These are phyloP conservation scores for Beverwykella pulmonaria DNA, from an alignment of 495 filamentous ascomycete genomes.

Conservation along the genomic window DNA sequence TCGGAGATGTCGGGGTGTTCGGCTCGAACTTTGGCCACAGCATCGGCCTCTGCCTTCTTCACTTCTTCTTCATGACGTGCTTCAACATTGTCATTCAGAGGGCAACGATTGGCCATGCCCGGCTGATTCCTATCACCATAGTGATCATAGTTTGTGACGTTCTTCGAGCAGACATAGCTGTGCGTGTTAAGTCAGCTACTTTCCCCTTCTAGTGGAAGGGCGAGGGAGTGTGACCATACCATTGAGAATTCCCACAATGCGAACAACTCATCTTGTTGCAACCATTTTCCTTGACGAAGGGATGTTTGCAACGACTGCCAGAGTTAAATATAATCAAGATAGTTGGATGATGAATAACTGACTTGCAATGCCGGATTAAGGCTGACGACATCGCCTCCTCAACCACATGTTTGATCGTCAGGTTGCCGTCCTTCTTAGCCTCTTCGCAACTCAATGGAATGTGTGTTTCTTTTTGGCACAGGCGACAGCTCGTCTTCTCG, in stretches of 20 bases:
- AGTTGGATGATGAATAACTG: background rate
- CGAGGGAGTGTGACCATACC: conserved; percentile 39
- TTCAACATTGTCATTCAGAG: conserved; percentile 65
- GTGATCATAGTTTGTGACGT: conserved; percentile 54
- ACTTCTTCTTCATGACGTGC: conserved; percentile 68
- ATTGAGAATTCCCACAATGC: conserved; percentile 64
- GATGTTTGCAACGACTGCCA: conserved; percentile 52
- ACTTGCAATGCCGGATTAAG: conserved; percentile 74
- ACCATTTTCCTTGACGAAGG: conserved; percentile 74
- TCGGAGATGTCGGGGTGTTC: conserved; percentile 63
- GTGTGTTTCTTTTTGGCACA: conserved; percentile 72
- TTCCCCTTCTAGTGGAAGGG: background rate
- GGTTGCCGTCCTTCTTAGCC: conserved; percentile 59
- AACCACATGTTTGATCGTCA: conserved; percentile 64
- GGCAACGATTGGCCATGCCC: conserved; percentile 59
- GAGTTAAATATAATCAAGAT: background rate
- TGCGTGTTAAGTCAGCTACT: background rate
- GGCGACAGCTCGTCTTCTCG: conserved; percentile 68
- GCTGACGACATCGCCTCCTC: conserved; percentile 86
- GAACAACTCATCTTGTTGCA: conserved; percentile 84
- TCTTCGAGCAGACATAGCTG: conserved; percentile 71
- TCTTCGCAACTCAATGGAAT: conserved; percentile 76
- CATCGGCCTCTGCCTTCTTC: conserved; percentile 61
- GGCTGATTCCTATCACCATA: conserved; percentile 51
- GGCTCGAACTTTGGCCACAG: conserved; percentile 57